These are phyloP conservation scores for Malus fusca DNA, from an alignment of 306 rosid genomes.

Conservation along the genomic window DNA sequence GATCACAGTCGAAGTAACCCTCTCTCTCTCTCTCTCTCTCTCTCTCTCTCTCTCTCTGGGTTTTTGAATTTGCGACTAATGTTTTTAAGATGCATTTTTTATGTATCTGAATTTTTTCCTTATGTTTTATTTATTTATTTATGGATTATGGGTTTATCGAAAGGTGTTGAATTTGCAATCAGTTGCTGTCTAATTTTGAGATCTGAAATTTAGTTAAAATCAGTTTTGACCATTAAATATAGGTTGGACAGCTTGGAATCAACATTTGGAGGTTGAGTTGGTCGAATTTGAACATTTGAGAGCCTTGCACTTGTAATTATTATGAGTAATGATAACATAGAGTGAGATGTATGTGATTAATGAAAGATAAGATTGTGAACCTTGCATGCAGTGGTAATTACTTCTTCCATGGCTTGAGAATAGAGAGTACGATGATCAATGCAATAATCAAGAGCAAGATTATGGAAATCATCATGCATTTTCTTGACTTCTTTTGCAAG, in stretches of 20 bases:
- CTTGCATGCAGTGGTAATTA: background rate
- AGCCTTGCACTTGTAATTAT: no score
- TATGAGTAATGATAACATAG: no score
- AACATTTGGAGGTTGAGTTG: constrained; percentile 15
- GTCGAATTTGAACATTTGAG: background rate
- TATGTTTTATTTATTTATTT: no score
- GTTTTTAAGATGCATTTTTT: background rate
- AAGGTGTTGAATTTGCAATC: no score
- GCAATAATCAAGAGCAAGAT: constrained; percentile 61
- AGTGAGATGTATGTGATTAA: no score
- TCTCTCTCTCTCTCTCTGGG: background rate
- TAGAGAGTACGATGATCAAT: constrained; percentile 43
- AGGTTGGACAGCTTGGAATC: constrained; percentile 14
- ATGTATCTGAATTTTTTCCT: background rate
- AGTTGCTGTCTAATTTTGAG: background rate
- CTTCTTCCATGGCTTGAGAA: constrained; percentile 74
- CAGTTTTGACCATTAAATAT: constrained; percentile 7
- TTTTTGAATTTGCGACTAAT: no score
- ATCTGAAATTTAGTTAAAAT: constrained; percentile 7
- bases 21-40: background rate
- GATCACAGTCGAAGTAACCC: constrained; percentile 61
- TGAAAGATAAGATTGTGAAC: background rate
- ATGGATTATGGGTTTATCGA: no score
- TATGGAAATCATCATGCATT: constrained; percentile 77
- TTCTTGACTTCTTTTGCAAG: constrained; percentile 70